A percentile compares a stretch with the other conserved stretches of the same genome.
These are phyloP conservation scores for Verticillium zaregamsianum DNA, from an alignment of 2,329 filamentous ascomycete genomes.

Conservation along the genomic window DNA sequence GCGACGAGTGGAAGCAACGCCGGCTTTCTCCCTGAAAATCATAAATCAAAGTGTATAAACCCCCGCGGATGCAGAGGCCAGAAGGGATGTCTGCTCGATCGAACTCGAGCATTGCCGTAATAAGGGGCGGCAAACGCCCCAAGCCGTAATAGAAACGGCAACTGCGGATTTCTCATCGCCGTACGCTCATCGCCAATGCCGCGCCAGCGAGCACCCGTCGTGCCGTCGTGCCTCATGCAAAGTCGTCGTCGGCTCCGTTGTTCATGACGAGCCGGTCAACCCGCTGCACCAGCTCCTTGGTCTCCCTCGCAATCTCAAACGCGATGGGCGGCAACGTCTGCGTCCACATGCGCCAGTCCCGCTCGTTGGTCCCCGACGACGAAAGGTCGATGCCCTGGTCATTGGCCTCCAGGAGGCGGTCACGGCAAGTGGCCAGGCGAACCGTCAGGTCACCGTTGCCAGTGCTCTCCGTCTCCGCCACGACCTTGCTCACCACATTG, in stretches of 20 bases:
- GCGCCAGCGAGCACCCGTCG: neutral
- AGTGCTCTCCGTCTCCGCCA: slow-evolving; percentile 58
- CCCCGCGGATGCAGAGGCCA: neutral
- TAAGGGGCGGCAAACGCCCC: neutral
- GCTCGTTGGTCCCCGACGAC: slow-evolving; percentile 44
- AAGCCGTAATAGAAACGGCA: neutral
- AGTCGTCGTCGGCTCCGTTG: slow-evolving; percentile 36
- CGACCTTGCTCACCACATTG: slow-evolving; percentile 65
- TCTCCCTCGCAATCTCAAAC: slow-evolving; percentile 81
- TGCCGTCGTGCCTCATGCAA: slow-evolving; percentile 29
- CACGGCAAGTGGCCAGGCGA: slow-evolving; percentile 58
- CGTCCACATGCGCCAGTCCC: slow-evolving; percentile 60
- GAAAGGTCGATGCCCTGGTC: slow-evolving; percentile 57
- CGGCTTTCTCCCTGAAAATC: neutral
- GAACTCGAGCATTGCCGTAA: neutral
- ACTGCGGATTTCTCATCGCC: too few relatives aligned
- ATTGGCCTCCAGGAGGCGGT: slow-evolving; percentile 60
- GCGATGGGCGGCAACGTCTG: slow-evolving; percentile 75
- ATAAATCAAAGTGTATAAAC: neutral
- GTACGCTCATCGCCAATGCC: neutral
- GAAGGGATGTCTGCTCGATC: neutral
- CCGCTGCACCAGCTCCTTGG: slow-evolving; percentile 63
- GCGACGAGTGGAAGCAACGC: neutral
- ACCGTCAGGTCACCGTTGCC: slow-evolving; percentile 48
- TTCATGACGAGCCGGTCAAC: slow-evolving; percentile 32